These are phyloP conservation scores for Albifimbria verrucaria DNA, from an alignment of 2,329 filamentous ascomycete genomes.

Conservation along the genomic window DNA sequence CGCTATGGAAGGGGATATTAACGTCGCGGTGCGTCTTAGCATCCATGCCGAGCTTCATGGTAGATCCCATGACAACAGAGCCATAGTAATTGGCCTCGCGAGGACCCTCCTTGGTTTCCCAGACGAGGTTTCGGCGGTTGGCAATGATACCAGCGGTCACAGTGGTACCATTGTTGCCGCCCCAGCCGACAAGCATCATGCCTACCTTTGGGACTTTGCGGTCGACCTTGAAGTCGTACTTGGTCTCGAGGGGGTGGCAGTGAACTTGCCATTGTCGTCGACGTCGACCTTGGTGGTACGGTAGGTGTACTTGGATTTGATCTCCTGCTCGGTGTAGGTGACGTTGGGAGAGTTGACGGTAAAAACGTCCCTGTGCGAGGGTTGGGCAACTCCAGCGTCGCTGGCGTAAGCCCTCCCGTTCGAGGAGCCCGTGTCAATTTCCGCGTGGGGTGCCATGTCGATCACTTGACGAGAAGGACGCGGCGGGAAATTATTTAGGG, in stretches of 20 bases:
- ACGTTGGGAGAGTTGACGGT: slow-evolving; percentile 91
- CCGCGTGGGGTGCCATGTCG: slow-evolving; percentile 90
- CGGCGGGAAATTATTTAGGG: slow-evolving; percentile 16
- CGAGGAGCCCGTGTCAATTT: slow-evolving; percentile 52
- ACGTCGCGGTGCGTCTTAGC: slow-evolving; percentile 80
- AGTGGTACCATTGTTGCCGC: slow-evolving; percentile 97
- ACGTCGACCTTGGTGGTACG: slow-evolving; percentile 82
- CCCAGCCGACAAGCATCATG: slow-evolving; percentile 96
- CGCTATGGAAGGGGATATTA: slow-evolving; percentile 92
- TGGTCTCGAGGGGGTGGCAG: slow-evolving; percentile 84
- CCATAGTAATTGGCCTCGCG: slow-evolving; percentile 95
- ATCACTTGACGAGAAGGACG: slow-evolving; percentile 31
- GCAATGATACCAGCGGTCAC: slow-evolving; percentile 96
- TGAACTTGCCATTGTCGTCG: slow-evolving; percentile 69
- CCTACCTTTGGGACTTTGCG: slow-evolving; percentile 90
- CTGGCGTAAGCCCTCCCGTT: slow-evolving; percentile 56
- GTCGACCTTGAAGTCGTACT: slow-evolving; percentile 97
- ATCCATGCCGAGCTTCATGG: slow-evolving; percentile 92
- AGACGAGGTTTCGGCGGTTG: slow-evolving; percentile 80
- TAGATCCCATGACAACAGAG: slow-evolving; percentile 94
- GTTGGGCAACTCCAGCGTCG: slow-evolving; percentile 34
- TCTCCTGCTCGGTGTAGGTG: slow-evolving; percentile 80
- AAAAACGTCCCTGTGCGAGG: slow-evolving; percentile 64
- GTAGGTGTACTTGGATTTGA: slow-evolving; percentile 94
- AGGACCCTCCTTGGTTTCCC: slow-evolving; percentile 90